Evolutionary conservation across 306 rosid species (phyloP), one percentile per base, ranked within the genome.

Genomic region (Purshia tridentata): DNA sequence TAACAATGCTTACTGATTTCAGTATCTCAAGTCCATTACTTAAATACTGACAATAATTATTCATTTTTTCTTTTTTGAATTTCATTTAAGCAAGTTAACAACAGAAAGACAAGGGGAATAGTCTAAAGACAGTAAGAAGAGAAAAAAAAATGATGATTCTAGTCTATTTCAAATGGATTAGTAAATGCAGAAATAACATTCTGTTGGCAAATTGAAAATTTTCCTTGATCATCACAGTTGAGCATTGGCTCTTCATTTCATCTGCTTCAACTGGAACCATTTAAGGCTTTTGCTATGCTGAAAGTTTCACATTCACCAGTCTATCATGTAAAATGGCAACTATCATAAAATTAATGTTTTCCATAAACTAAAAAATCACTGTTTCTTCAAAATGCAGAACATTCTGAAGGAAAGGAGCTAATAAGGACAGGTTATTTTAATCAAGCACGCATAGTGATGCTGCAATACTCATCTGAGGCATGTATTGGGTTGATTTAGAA

Each of bases 381-480:
- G 67, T 76, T 71, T 67, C 42, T 54, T 60, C 74, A 73, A 54
- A 76, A 68, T 19, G 79, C 58, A 76, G 59, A 78, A 78, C 84
- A 80, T 54, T 70, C 76, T 51, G 68, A 75, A 53, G 51, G 51
- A 70, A 65, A 63, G 78, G 69, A 51, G 82, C 80, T 72, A 59
- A 79, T 65, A 72, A 46, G 78, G 74, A 72, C 72, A 77, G 77
- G 74, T 77, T 15, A 55, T 77, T 75, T 52, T 75, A 75, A 58
- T 74, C 49, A 79, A 72, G 78, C 74, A 72, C 70, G 62, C 72
- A 72, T 29, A 59, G 76, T 77, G 78, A 65, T 58, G 22, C 80
- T 53, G 65, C 75, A 50, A 46, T 23, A 76, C 76, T 73, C 76
- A 56, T 56, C 16, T 6, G 68, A 74, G 52, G 86, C 80, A 51